Percentiles rank a stretch among this genome's conserved stretches.
phyloP scores from a whole-genome alignment of 2,329 filamentous ascomycete species.

The Ophiostoma montium region DNA sequence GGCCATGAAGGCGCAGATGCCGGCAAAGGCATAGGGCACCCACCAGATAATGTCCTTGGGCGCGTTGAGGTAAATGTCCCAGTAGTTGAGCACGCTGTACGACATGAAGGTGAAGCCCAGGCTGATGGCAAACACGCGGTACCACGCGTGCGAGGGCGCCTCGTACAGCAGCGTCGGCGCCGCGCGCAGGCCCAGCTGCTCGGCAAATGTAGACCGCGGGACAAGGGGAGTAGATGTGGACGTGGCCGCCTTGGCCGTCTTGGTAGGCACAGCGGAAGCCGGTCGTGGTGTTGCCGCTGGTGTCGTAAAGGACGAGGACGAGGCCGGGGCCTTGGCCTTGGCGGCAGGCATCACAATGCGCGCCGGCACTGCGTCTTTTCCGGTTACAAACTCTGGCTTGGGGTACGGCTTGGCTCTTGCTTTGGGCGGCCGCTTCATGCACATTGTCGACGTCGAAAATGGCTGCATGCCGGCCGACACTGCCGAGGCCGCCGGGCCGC shows the following conservation, averaged over 20 bases:
- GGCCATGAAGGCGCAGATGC: slow-evolving; percentile 45
- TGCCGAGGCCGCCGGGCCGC: neutral
- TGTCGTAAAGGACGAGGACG: neutral
- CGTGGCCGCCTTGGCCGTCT: neutral
- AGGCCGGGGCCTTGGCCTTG: neutral
- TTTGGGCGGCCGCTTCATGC: neutral
- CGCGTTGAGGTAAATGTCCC: slow-evolving; percentile 32
- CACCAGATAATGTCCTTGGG: slow-evolving; percentile 39
- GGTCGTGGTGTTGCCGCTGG: no score
- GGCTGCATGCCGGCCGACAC: neutral
- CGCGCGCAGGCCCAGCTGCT: slow-evolving; percentile 40
- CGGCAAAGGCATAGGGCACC: slow-evolving; percentile 42
- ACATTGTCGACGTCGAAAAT: neutral
- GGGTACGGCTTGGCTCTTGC: neutral
- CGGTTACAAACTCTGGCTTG: neutral
- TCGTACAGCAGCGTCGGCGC: slow-evolving; percentile 48
- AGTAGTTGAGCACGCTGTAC: slow-evolving; percentile 37
- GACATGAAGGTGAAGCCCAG: slow-evolving; percentile 38
- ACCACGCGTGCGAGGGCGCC: slow-evolving; percentile 48
- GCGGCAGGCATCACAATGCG: neutral
- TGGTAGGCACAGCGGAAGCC: neutral
- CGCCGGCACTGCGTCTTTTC: neutral
- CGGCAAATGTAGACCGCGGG: slow-evolving; percentile 25
- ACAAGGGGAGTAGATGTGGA: neutral
- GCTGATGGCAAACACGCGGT: slow-evolving; percentile 44